A percentile compares a stretch with the other conserved stretches of the same genome.
Conservation (phyloP, 1,139 yeast species). For the Candida neerlandica region DNA sequence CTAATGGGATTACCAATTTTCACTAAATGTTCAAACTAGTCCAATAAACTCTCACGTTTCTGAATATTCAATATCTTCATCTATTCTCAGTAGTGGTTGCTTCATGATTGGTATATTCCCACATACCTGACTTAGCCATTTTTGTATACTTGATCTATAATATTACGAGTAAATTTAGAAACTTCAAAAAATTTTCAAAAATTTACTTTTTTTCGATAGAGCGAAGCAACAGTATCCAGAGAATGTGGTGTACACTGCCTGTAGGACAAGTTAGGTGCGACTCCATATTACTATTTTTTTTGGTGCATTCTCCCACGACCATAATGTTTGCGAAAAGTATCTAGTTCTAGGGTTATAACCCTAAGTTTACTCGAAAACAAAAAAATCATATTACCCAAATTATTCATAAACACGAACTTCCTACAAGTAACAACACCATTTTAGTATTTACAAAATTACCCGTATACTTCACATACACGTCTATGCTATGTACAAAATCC, state of each 20-base stretch:
- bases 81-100: neutral
- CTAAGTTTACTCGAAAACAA: neutral
- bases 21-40: neutral
- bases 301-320: neutral
- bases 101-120: constrained; percentile 5
- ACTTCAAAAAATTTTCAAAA: constrained; percentile 12
- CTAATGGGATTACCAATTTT: neutral
- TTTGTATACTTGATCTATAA: constrained; percentile 21
- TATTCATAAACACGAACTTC: neutral
- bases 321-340: neutral
- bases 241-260: neutral
- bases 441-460: constrained; percentile 6
- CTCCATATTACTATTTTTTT: neutral
- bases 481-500: constrained; percentile 10
- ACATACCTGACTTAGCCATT: constrained; percentile 71
- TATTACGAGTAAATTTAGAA: constrained; percentile 1
- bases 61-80: neutral
- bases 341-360: constrained; percentile 6
- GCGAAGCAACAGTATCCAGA: neutral
- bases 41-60: neutral
- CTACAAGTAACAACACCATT: neutral
- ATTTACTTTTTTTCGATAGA: constrained; percentile 4
- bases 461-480: neutral
- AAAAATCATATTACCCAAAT: neutral
- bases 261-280: neutral